phyloP scores from a whole-genome alignment of 2,329 filamentous ascomycete genomes.

The Knufia petricola region DNA sequence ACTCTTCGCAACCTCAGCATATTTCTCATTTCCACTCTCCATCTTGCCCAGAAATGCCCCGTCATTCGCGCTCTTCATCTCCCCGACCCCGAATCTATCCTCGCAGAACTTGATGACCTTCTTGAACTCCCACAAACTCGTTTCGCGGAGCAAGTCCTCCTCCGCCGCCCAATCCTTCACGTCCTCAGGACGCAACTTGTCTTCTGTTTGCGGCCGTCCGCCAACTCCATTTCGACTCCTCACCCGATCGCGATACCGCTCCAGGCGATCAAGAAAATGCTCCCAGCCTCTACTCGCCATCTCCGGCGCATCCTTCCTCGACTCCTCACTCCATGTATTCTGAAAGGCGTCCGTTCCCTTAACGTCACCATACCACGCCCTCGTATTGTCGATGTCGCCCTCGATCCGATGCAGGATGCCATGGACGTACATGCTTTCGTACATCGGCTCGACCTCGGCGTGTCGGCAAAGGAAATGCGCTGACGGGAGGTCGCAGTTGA shows the following conservation, averaged over 20 bases:
- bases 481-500: conserved; percentile 41
- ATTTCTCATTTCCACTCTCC: conserved; percentile 25
- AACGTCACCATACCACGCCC: conserved; percentile 42
- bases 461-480: conserved; percentile 46
- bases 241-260: conserved; percentile 25
- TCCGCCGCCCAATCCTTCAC: conserved; percentile 24
- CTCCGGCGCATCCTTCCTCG: background rate
- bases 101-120: conserved; percentile 36
- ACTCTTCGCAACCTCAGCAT: conserved; percentile 32
- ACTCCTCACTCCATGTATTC: conserved; percentile 25
- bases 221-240: conserved; percentile 12
- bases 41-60: conserved; percentile 3
- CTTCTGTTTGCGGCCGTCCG: conserved; percentile 9
- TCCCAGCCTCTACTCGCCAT: conserved; percentile 16
- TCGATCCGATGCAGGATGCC: conserved; percentile 43
- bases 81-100: conserved; percentile 36
- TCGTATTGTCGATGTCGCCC: conserved; percentile 41
- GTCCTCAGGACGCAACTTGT: conserved; percentile 23
- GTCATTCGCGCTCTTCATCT: conserved; percentile 35
- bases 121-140: conserved; percentile 27
- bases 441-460: conserved; percentile 41
- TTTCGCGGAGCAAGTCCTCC: conserved; percentile 4
- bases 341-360: conserved; percentile 28
- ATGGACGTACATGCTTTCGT: conserved; percentile 44
- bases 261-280: conserved; percentile 30